These are phyloP conservation scores for Cyamopsis tetragonoloba DNA, from an alignment of 306 rosid species.

Conservation along the genomic window DNA sequence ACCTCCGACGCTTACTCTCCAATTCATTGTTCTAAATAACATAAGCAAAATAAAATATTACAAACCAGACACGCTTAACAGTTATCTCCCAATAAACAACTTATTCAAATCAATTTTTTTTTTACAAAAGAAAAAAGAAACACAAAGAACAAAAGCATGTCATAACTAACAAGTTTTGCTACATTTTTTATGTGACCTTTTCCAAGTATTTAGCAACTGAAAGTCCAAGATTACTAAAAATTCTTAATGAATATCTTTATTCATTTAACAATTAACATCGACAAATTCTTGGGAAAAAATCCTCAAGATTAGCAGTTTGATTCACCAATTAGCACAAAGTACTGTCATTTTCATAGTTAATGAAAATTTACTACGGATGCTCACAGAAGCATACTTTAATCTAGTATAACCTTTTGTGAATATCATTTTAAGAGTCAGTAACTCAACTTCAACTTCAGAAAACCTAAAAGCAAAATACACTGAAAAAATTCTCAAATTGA, in stretches of 20 bases:
- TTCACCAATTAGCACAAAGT: not conserved
- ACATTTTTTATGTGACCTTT: not conserved
- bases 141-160: not conserved
- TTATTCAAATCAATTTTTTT: not conserved
- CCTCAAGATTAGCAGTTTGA: not conserved
- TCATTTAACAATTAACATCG: not conserved
- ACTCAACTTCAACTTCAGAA: not conserved
- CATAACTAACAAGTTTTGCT: not conserved
- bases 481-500: not conserved
- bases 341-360: not conserved
- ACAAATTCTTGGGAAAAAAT: not conserved
- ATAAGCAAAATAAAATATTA: constrained; percentile 8
- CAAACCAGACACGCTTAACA: not conserved
- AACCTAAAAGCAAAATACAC: not conserved
- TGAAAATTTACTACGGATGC: not conserved
- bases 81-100: not conserved
- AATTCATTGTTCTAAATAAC: constrained; percentile 60
- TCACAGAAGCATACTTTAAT: not conserved
- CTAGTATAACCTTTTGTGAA: not conserved
- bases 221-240: not conserved
- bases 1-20: constrained; percentile 71
- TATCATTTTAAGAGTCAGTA: not conserved
- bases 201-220: not conserved
- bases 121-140: not conserved
- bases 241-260: not conserved